Percentiles rank a stretch among this genome's conserved stretches.
These are phyloP conservation scores for Herpetospermum pedunculosum DNA, from an alignment of 306 rosid species.

Conservation along the genomic window DNA sequence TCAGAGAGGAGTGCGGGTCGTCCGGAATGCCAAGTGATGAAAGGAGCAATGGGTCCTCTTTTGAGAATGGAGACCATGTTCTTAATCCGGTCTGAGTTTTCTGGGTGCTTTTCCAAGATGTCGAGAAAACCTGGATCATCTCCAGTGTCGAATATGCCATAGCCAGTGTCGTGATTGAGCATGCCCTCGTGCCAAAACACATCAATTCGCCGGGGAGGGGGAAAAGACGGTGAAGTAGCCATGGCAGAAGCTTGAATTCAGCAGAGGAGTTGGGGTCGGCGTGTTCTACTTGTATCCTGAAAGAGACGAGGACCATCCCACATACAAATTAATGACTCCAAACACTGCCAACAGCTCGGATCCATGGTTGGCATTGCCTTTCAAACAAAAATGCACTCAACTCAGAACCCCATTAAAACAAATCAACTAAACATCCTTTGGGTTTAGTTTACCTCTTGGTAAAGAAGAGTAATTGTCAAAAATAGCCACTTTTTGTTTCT, in stretches of 20 bases:
- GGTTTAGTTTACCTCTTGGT: too few relatives aligned
- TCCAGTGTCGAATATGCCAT: slow-evolving; percentile 65
- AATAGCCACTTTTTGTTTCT: too few relatives aligned
- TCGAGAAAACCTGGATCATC: slow-evolving; percentile 65
- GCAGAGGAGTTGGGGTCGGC: background rate
- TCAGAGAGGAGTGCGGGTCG: slow-evolving; percentile 37
- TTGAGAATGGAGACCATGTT: slow-evolving; percentile 75
- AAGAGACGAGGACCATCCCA: too few relatives aligned
- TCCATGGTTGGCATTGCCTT: too few relatives aligned
- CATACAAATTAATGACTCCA: too few relatives aligned
- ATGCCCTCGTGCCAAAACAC: slow-evolving; percentile 79
- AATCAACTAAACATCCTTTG: too few relatives aligned
- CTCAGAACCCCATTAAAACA: too few relatives aligned
- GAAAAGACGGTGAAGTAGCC: background rate
- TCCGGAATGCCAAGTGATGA: slow-evolving; percentile 50
- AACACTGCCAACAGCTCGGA: too few relatives aligned
- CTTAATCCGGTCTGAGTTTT: slow-evolving; percentile 66
- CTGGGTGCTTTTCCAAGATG: slow-evolving; percentile 80
- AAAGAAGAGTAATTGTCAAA: too few relatives aligned
- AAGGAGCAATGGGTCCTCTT: slow-evolving; percentile 65
- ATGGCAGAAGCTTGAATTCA: background rate
- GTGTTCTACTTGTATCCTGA: too few relatives aligned
- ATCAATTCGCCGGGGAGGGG: slow-evolving; percentile 7
- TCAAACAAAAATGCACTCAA: too few relatives aligned
- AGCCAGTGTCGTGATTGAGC: slow-evolving; percentile 55